Percentiles rank a stretch among this genome's conserved stretches.
These are phyloP conservation scores for Phycomyces blakesleeanus DNA, from an alignment of 192 early-diverging fungal genomes.

Conservation along the genomic window DNA sequence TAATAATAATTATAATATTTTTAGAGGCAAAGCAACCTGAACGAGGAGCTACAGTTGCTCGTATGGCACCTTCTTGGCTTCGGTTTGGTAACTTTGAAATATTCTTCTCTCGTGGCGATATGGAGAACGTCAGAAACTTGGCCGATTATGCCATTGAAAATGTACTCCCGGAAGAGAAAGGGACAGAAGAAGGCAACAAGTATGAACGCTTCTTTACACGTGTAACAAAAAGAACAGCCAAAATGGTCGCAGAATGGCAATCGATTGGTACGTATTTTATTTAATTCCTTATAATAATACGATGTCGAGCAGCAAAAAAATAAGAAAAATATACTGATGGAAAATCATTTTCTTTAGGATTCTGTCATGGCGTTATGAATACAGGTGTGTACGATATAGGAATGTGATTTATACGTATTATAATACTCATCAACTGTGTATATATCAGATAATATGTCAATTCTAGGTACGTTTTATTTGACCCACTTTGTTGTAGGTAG, in stretches of 20 bases:
- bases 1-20: too few species aligned
- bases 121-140: constrained; percentile 45
- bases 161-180: constrained; percentile 45
- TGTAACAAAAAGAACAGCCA: constrained; percentile 60
- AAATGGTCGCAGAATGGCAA: constrained; percentile 79
- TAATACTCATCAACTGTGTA: not conserved
- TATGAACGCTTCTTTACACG: constrained; percentile 58
- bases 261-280: constrained; percentile 41
- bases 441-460: constrained; percentile 74
- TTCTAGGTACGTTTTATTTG: constrained; percentile 50
- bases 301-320: too few species aligned
- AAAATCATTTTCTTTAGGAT: constrained; percentile 41
- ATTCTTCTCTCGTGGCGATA: constrained; percentile 65
- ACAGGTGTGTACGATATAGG: constrained; percentile 38
- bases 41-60: constrained; percentile 69
- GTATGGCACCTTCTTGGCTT: constrained; percentile 77
- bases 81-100: constrained; percentile 89
- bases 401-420: not conserved
- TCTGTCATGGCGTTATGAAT: constrained; percentile 88
- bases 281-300: not conserved
- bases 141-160: constrained; percentile 70
- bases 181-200: constrained; percentile 32
- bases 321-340: too few species aligned
- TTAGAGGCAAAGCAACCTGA: constrained; percentile 42
- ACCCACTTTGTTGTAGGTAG: too few species aligned